A percentile compares a stretch with the other conserved stretches of the same genome.
Conservation (phyloP, 805 yeast genomes). For the Millerozyma miso region DNA sequence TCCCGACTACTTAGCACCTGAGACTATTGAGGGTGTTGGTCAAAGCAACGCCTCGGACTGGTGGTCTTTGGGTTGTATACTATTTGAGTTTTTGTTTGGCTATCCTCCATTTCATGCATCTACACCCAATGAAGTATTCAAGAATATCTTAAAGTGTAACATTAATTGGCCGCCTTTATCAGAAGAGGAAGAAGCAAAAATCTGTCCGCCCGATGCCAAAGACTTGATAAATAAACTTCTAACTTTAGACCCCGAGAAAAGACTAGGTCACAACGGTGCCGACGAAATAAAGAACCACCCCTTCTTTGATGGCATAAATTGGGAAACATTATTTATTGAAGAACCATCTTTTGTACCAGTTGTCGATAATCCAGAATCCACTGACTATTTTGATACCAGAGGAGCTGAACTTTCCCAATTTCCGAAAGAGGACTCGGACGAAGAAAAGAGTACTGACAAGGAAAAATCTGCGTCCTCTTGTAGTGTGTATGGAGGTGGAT, state of each 20-base stretch:
- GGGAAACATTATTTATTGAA: slow-evolving; percentile 68
- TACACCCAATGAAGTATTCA: slow-evolving; percentile 76
- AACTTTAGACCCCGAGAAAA: slow-evolving; percentile 53
- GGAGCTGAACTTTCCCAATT: slow-evolving; percentile 77
- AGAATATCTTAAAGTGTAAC: slow-evolving; percentile 66
- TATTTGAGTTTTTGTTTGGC: slow-evolving; percentile 89
- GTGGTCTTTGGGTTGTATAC: slow-evolving; percentile 98
- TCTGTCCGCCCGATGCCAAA: slow-evolving; percentile 63
- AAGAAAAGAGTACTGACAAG: slow-evolving; percentile 23
- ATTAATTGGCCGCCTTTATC: slow-evolving; percentile 82
- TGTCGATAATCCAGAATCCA: slow-evolving; percentile 74
- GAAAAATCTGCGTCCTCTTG: slow-evolving; percentile 7
- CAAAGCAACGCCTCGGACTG: slow-evolving; percentile 90
- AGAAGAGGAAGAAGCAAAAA: slow-evolving; percentile 46
- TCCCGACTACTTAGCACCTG: slow-evolving; percentile 97
- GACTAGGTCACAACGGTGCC: slow-evolving; percentile 79
- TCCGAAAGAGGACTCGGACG: slow-evolving; percentile 44
- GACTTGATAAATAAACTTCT: slow-evolving; percentile 67
- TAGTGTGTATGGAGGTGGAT: not conserved
- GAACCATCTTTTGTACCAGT: slow-evolving; percentile 83
- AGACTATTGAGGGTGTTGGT: slow-evolving; percentile 78
- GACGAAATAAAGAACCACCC: slow-evolving; percentile 76
- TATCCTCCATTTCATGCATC: slow-evolving; percentile 91
- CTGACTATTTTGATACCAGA: slow-evolving; percentile 86
- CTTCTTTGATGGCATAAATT: slow-evolving; percentile 66